Base-by-base conservation (phyloP, 768 basidiomycete species). In the Amanita muscaria region DNA sequence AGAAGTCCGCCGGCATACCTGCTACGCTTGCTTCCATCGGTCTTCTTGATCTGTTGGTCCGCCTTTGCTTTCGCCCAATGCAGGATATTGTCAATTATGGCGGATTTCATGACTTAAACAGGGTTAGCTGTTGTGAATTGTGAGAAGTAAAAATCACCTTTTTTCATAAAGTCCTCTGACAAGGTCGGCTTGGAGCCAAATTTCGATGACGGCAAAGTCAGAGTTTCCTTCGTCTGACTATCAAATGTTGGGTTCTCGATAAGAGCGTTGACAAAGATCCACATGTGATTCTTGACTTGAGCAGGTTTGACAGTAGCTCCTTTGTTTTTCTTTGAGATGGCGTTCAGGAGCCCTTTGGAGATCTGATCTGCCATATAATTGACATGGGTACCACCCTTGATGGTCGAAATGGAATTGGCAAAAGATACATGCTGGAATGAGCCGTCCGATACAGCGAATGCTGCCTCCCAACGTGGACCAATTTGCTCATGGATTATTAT, bases 231-330 rank as follows among this genome's bases (percentile, higher is more conserved):
- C 29, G 96, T 97, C 64, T 99, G 96, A 73, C 89, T 92, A 73
- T 99, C 94, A 64, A 99, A 99, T 1, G 91, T 89, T 7, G 96
- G 94, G 58, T 99, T 99, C 67, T 94, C 93, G 52, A 99, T 83
- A 49, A 96, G 70, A 11, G 89, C 80, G 56, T 97, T 98, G 58
- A 99, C 82, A 56, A 98, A 99, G 43, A 99, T 75, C 90, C 89
- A 93, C 81, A 99, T 91, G 59, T 99, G 93, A 56, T 85, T 92
- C 72, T 90, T 94, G 67, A 98, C 83, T 65, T 96, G 91, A 42
- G 81, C 77, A 12, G 88, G 75, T 62, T 97, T 98, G 56, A 98
- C 85, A 1, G 85, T 76, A n/a, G 92, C 90, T 2, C 73, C 90
- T 67, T 96, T 97, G 70, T 99, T 96, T 79, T 94, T 98, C 80